phyloP scores from a whole-genome alignment of 768 basidiomycete species.

The Lactarius sanguifluus region DNA sequence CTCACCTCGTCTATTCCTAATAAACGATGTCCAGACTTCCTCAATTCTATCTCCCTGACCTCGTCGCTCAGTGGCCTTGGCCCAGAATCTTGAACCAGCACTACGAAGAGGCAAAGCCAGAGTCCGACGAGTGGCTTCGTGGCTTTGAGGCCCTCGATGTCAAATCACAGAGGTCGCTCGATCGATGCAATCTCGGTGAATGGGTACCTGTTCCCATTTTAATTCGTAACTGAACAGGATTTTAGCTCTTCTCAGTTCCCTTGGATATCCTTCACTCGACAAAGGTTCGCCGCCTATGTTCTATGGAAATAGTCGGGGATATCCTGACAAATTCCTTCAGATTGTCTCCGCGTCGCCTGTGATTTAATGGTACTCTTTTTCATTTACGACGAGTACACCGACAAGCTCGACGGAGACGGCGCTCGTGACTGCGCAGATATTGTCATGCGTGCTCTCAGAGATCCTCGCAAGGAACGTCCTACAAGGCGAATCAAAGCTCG shows the following conservation, averaged over 20 bases:
- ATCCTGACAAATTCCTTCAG: background rate
- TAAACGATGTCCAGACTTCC: background rate
- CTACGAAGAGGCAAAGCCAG: slow-evolving; percentile 37
- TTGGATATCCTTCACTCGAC: slow-evolving; percentile 38
- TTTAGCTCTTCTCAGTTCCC: slow-evolving; percentile 40
- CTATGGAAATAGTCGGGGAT: background rate
- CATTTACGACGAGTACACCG: slow-evolving; percentile 51
- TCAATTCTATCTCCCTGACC: slow-evolving; percentile 37
- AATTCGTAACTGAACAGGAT: background rate
- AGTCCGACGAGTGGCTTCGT: slow-evolving; percentile 41
- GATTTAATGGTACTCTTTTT: slow-evolving; percentile 54
- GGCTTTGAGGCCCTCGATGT: slow-evolving; percentile 40
- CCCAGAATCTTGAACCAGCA: slow-evolving; percentile 40
- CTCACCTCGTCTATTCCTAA: background rate
- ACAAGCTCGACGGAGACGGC: slow-evolving; percentile 37
- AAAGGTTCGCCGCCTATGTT: slow-evolving; percentile 33
- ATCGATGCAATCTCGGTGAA: slow-evolving; percentile 39
- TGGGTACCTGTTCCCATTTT: too few relatives aligned
- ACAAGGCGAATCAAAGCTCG: slow-evolving; percentile 39
- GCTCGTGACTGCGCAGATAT: slow-evolving; percentile 38
- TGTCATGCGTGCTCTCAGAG: slow-evolving; percentile 42
- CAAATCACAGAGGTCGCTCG: slow-evolving; percentile 41
- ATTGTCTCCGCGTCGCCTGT: slow-evolving; percentile 39
- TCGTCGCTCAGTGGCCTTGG: slow-evolving; percentile 46
- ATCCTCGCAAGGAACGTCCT: slow-evolving; percentile 39